Base-by-base conservation (phyloP, 257 asterid species). In the Fraxinus americana region DNA sequence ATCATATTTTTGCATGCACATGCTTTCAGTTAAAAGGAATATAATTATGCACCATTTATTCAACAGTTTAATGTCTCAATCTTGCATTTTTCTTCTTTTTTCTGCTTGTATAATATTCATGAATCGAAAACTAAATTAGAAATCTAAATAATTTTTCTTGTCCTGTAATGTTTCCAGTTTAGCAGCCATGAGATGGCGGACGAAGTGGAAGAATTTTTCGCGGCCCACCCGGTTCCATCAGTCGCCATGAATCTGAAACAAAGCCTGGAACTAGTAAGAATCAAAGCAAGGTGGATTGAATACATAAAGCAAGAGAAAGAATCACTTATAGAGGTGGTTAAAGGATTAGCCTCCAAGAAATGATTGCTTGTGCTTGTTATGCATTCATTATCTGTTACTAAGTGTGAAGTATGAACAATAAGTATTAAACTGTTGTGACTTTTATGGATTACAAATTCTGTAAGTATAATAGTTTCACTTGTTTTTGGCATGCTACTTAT, bases 211-310 rank as follows among this genome's bases (percentile, higher is more conserved):
- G 82, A 54, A 27, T 82, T 85, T 63, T 82, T 82, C 39, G 77
- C 71, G 8, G 54, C 70, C 21, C 82, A 63, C 17, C 38, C 71
- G 19, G 70, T 76, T 65, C 80, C 81, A 32, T 82, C 86, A 19
- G 54, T 82, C 7, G 80, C 65, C 21, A 48, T 73, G 68, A 79
- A 14, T 70, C 74, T 85, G 71, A 77, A 77, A 70, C 84, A 79
- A 66, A 77, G 83, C 71, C 27, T 85, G 54, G 86, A 82, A 61
- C 21, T 76, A 2, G 82, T 85, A 45, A 74, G 86, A 72, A 82
- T 85, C 70, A 82, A 85, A 79, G 82, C 88, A 54, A 79, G 84
- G 81, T 82, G 86, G 86, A 75, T 75, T 29, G 70, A 82, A 76
- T 77, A 79, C 50, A 74, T 79, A 73, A 85, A 73, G 74, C 63